A percentile compares a stretch with the other conserved stretches of the same genome.
phyloP scores from a whole-genome alignment of 179 eudicot species.

The Spinacia oleracea region DNA sequence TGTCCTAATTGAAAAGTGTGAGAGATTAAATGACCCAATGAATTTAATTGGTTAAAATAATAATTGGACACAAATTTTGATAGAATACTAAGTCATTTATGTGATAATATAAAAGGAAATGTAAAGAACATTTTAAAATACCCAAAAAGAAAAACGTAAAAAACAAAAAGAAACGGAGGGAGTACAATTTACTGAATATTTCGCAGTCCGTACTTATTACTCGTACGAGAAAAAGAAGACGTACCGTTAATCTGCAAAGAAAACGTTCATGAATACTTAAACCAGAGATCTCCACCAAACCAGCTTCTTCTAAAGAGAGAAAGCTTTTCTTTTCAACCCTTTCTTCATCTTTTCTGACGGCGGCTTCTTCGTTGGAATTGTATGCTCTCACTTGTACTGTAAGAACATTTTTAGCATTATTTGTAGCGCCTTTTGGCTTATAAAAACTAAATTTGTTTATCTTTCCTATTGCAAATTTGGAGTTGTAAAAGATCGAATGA shows the following conservation, averaged over 20 bases:
- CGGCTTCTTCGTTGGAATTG: conserved; percentile 11
- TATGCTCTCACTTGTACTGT: conserved; percentile 34
- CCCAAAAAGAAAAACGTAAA: no score
- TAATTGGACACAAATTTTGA: no score
- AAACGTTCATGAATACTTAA: conserved; percentile 79
- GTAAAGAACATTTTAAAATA: no score
- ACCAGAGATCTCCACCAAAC: conserved; percentile 81
- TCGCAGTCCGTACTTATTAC: no score
- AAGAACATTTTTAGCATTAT: conserved; percentile 24
- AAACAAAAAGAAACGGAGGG: no score
- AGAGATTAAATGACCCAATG: no score
- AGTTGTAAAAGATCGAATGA: conserved; percentile 10
- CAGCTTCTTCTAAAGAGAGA: conserved; percentile 83
- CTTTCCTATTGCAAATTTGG: background rate
- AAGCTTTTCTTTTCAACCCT: conserved; percentile 41
- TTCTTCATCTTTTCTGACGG: conserved; percentile 33
- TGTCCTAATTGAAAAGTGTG: no score
- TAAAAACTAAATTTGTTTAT: conserved; percentile 8
- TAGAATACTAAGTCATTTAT: no score
- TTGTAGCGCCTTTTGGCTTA: conserved; percentile 19
- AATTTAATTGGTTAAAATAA: no score
- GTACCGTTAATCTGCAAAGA: conserved; percentile 84
- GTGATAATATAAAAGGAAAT: no score
- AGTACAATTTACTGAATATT: no score
- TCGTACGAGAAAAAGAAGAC: background rate